Evolutionary conservation across 2,329 filamentous ascomycete genomes (phyloP).

Genomic region (Fusarium sp.): DNA sequence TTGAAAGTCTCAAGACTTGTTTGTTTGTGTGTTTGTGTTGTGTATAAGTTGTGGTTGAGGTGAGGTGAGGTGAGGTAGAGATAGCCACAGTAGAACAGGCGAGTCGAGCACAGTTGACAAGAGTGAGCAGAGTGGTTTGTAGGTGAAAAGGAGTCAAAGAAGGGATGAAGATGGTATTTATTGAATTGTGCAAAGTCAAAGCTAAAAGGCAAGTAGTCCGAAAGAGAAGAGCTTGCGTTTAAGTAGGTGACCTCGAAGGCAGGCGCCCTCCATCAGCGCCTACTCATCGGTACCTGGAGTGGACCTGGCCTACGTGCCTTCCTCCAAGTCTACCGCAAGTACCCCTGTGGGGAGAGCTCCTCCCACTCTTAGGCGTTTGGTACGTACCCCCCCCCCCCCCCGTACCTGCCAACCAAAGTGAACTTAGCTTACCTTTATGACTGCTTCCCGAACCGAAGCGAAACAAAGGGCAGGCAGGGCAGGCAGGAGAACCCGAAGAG

Average conservation of each 20-base stretch:
- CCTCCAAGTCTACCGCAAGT: constrained; percentile 17
- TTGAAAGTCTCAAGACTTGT: constrained; percentile 8
- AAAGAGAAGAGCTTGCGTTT: constrained; percentile 28
- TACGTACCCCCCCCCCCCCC: no score
- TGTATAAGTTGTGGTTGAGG: constrained; percentile 17
- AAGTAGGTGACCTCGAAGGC: constrained; percentile 21
- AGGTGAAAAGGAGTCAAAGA: constrained; percentile 1
- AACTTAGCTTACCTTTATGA: constrained; percentile 22
- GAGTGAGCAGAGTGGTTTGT: constrained; percentile 1
- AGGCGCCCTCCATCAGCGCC: constrained; percentile 7
- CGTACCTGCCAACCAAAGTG: no score
- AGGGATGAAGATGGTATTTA: constrained; percentile 12
- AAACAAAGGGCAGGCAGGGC: constrained; percentile 6
- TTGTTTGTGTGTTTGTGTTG: constrained; percentile 8
- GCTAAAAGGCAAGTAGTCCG: constrained; percentile 1
- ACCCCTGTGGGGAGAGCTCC: constrained; percentile 11
- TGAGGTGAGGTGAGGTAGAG: not conserved
- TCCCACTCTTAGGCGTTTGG: not conserved
- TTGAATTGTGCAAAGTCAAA: constrained; percentile 11
- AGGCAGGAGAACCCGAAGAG: constrained; percentile 43
- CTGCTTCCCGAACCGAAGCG: constrained; percentile 30
- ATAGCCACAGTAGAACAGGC: not conserved
- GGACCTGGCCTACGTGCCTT: constrained; percentile 20
- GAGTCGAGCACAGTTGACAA: constrained; percentile 7
- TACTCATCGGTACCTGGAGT: constrained; percentile 33